Evolutionary conservation across 2,329 filamentous ascomycete genomes (phyloP), one percentile per base, ranked within the genome.

Genomic region (Rachicladosporium sp.): DNA sequence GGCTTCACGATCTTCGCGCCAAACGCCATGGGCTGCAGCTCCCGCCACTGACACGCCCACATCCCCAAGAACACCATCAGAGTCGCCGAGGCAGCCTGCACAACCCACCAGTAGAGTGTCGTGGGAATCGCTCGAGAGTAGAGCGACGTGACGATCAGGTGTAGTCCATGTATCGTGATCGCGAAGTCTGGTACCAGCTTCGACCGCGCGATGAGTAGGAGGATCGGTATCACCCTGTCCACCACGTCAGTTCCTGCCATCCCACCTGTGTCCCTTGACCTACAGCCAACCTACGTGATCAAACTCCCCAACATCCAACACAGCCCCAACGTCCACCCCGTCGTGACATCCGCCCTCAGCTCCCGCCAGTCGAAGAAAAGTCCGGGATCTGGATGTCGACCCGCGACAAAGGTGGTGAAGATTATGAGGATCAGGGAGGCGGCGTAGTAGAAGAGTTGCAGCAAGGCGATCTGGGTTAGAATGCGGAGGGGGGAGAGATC

Each of bases 121-220:
- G 73, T 70, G 1, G 91, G 91, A 19, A 96, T 58, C 7, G 75
- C 72, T 53, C 78, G 77, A 3, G 83, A 80, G 62, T 93, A 94
- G 29, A 94, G 59, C 12, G 78, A 80, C 21, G 84, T 83, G 52
- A 85, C 62, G 52, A 91, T 47, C 38, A 94, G 73, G 59, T 94
- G 84, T 32, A 94, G 67, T 59, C 83, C 74, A 65, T 93, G 86
- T 12, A 95, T 74, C 2, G 89, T 94, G 19, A 95, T 68, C 27
- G 86, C 84, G 60, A 96, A 98, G 64, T 98, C 91, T 50, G 86
- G 86, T 37, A 96, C 83, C 44, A 96, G 81, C 61, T 96, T 96
- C 35, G 82, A 91, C 46, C 91, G 85, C 12, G 81, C 79, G 50
- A 98, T 77, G 42, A 96, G 69, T 38, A 89, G 65, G 37, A 94